Conservation (phyloP, 1,284 basidiomycete genomes). For the Cryptococcus hybrid region DNA sequence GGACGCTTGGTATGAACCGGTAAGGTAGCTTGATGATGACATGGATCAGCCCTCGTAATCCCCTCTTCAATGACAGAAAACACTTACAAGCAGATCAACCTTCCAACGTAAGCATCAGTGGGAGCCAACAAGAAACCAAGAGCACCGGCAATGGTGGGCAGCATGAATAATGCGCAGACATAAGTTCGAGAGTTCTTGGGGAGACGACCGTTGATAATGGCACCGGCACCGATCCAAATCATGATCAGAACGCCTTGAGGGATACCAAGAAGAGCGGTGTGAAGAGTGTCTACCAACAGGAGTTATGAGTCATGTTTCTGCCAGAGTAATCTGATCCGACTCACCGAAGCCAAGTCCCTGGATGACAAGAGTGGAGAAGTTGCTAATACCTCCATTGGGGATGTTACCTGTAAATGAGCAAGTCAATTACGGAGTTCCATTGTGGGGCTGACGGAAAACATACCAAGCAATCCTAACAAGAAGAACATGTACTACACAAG, state of each 20-base stretch:
- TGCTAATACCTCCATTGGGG: conserved; percentile 48
- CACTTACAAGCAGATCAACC: conserved; percentile 59
- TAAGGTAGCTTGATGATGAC: conserved; percentile 39
- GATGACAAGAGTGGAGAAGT: conserved; percentile 50
- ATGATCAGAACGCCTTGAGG: conserved; percentile 47
- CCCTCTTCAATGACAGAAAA: not conserved
- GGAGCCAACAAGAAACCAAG: conserved; percentile 51
- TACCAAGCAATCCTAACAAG: conserved; percentile 39
- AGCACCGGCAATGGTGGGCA: conserved; percentile 47
- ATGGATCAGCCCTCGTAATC: not conserved
- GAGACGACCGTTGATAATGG: conserved; percentile 39
- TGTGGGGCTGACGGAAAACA: too few species aligned
- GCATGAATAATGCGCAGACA: conserved; percentile 46
- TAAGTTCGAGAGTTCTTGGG: conserved; percentile 44
- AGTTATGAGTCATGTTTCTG: not conserved
- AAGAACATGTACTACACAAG: conserved; percentile 30
- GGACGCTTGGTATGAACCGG: conserved; percentile 52
- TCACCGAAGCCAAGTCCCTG: conserved; percentile 39
- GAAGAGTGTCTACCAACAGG: conserved; percentile 22
- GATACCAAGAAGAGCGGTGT: conserved; percentile 48
- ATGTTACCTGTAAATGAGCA: conserved; percentile 23
- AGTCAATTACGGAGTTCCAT: too few species aligned
- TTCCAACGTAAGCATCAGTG: conserved; percentile 42
- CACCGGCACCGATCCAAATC: conserved; percentile 43
- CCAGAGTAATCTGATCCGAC: not conserved